Base-by-base conservation (phyloP, 2,329 filamentous ascomycete species). In the Tolypocladium tundrense region DNA sequence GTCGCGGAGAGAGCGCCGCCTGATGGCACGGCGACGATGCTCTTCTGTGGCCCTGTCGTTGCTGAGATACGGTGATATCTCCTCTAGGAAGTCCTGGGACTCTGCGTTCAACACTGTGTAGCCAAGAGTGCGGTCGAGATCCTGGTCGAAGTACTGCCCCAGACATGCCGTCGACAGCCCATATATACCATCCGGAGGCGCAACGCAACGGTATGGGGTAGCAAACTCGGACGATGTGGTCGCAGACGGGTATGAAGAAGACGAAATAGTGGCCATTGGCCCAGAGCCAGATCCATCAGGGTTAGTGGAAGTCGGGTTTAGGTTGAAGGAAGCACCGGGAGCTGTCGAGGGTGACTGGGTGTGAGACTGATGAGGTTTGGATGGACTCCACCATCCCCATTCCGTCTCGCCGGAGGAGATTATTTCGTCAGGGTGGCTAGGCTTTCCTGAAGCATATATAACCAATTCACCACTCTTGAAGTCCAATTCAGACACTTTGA, bases 61-160 rank as follows among this genome's bases (percentile, higher is more conserved):
- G 42, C 31, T 19, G 6, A 45, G 4, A 33, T 31, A n/a, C 10
- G 48, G 55, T 27, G 48, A 37, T 2, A 56, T 5, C 16, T 41
- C 35, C 1, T 40, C 41, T 37, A 56, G 16, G 16, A 58, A 35
- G 13, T 31, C 24, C 21, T 16, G 14, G 35, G 19, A 35, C 3
- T 41, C n/a, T 14, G 33, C n/a, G 35, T 35, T 33, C 41, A 58
- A 13, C 1, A 16, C 24, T 7, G 16, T 42, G 42, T 55, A 66
- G 11, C 68, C 68, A 14, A 67, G 63, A 5, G 55, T 51, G 14
- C 61, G 56, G 53, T 71, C 69, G 8, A 71, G 66, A 24, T 64
- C 61, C n/a, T 61, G 50, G 57, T 70, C 69, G 51, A 70, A 70
- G 35, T 62, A 59, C 9, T 59, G 57, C 14, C 66, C 67, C 19